Conservation (phyloP, 164 flowering plant genomes). For the Chimonanthus praecox region DNA sequence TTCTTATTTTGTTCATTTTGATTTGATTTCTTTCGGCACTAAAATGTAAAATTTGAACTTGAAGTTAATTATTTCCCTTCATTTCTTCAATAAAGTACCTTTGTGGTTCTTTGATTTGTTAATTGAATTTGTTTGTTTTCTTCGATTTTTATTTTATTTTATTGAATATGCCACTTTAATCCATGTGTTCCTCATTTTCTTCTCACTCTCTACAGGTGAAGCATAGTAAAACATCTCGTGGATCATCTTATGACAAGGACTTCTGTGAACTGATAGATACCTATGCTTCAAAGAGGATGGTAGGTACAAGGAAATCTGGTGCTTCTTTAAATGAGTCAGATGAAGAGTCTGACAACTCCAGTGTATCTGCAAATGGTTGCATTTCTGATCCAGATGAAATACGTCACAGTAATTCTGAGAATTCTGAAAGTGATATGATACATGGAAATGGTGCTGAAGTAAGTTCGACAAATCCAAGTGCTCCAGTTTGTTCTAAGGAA, state of each 20-base stretch:
- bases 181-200: background rate
- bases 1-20: too few relatives aligned
- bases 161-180: background rate
- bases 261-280: slow-evolving; percentile 49
- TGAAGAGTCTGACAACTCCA: slow-evolving; percentile 25
- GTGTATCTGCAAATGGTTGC: slow-evolving; percentile 18
- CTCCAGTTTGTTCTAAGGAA: slow-evolving; percentile 21
- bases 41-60: too few relatives aligned
- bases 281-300: slow-evolving; percentile 32
- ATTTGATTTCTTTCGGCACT: background rate
- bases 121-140: background rate
- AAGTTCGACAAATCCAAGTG: slow-evolving; percentile 15
- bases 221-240: slow-evolving; percentile 63
- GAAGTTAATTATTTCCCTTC: background rate
- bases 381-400: slow-evolving; percentile 22
- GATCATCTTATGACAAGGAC: slow-evolving; percentile 55
- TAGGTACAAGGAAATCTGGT: slow-evolving; percentile 16
- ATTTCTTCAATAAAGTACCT: background rate
- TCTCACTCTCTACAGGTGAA: slow-evolving; percentile 48
- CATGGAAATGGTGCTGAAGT: slow-evolving; percentile 29
- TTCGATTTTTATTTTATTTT: background rate
- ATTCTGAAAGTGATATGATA: slow-evolving; percentile 23
- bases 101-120: background rate
- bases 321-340: slow-evolving; percentile 17
- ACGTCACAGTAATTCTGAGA: slow-evolving; percentile 16